These are phyloP conservation scores for Apiospora rasikravindrae DNA, from an alignment of 2,329 filamentous ascomycete genomes.

Conservation along the genomic window DNA sequence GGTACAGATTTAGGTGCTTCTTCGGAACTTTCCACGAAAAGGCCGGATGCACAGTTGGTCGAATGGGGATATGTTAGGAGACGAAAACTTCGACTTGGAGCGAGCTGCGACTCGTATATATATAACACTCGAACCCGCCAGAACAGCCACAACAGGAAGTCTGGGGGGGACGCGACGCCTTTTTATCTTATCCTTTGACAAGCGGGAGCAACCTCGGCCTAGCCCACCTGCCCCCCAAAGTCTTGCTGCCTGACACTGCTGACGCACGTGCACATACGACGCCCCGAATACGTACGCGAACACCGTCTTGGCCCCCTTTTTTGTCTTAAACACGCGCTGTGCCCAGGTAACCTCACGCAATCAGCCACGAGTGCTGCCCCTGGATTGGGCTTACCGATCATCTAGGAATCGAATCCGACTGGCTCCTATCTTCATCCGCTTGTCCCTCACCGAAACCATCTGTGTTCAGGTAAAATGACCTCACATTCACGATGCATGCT, in stretches of 20 bases:
- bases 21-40: neutral
- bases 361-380: neutral
- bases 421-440: neutral
- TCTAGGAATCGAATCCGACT: neutral
- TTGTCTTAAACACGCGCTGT: conserved; percentile 17
- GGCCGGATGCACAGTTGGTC: neutral
- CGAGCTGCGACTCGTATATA: no score
- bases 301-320: neutral
- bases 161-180: neutral
- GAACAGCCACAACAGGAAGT: neutral
- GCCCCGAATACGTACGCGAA: neutral
- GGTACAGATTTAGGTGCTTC: neutral
- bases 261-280: neutral
- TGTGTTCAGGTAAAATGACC: neutral
- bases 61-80: conserved; percentile 10
- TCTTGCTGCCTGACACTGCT: neutral
- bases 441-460: neutral
- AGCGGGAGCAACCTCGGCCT: neutral
- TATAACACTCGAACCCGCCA: neutral
- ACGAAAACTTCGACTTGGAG: no score
- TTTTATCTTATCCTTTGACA: neutral
- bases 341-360: neutral
- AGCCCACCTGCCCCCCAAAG: neutral
- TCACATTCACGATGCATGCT: neutral
- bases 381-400: neutral